Base-by-base conservation (phyloP, 176 grass and related monocot genomes). In the Raddia guianensis region DNA sequence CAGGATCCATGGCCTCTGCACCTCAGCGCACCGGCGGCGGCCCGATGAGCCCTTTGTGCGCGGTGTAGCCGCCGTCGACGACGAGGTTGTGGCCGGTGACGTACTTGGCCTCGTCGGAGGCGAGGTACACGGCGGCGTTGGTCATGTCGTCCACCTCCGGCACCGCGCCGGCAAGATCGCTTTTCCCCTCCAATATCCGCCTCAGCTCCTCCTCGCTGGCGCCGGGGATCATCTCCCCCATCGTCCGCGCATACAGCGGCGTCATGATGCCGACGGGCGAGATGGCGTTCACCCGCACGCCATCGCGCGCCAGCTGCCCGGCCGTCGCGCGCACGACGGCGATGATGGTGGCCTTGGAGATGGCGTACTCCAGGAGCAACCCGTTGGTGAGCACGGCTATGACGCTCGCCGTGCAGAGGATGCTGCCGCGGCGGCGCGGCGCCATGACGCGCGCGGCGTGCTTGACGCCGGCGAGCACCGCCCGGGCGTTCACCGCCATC, bases 51-150 rank as follows among this genome's bases (percentile, higher is more conserved):
- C 48, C 48, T 49, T 49, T 49, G 48, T 49, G 0, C 32, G 60
- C 37, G 42, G 76, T 84, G 69, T 77, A 85, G 18, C 77, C 66
- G 15, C 77, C 90, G 70, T 92, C 90, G 4, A 92, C 83, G 78
- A 86, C 67, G 8, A 92, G 86, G 66, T 92, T 92, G 12, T 92
- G 90, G 0, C 90, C 90, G 8, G 51, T 92, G 0, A 92, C 75
- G 59, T 80, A 86, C 66, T 70, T 86, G 0, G 86, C 82, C 3
- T 92, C 78, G 64, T 92, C 86, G 0, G 90, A 89, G 9, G 79
- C 83, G 18, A 92, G 77, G 50, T 63, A 92, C 2, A 86, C 34
- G 44, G 86, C 90, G 3, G 86, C 90, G 10, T 8, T 40, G 9
- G 76, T 76, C 0, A 80, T 0, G 11, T 75, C 18, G 0, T 50